A percentile compares a stretch with the other conserved stretches of the same genome.
These are phyloP conservation scores for Sugiyamaella chiloensis DNA, from an alignment of 805 yeast genomes.

Conservation along the genomic window DNA sequence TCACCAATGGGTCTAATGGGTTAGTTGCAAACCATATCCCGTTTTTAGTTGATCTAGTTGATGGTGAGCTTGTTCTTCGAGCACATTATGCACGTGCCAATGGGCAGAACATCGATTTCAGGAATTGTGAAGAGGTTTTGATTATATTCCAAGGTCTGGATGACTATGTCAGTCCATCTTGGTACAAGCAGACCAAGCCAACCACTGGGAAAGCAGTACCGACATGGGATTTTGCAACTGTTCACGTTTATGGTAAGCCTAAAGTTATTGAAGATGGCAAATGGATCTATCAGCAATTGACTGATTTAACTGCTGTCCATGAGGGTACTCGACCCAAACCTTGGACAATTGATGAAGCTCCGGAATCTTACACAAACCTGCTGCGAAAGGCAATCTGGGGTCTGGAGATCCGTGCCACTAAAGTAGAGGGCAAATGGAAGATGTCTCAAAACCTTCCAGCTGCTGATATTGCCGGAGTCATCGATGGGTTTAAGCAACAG, in stretches of 20 bases:
- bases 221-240: slow-evolving; percentile 63
- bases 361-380: slow-evolving; percentile 43
- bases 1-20: slow-evolving; percentile 34
- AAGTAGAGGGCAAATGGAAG: slow-evolving; percentile 53
- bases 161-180: slow-evolving; percentile 53
- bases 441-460: slow-evolving; percentile 49
- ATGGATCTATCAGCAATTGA: slow-evolving; percentile 46
- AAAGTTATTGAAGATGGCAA: slow-evolving; percentile 42
- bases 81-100: slow-evolving; percentile 56
- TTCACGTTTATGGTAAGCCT: slow-evolving; percentile 54
- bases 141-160: slow-evolving; percentile 52
- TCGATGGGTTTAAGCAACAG: slow-evolving; percentile 36
- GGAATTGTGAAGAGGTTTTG: slow-evolving; percentile 40
- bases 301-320: slow-evolving; percentile 44
- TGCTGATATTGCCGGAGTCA: slow-evolving; percentile 50
- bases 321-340: slow-evolving; percentile 40
- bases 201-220: slow-evolving; percentile 63
- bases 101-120: slow-evolving; percentile 40
- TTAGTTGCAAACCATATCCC: slow-evolving; percentile 57
- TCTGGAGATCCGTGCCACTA: slow-evolving; percentile 47
- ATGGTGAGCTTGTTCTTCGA: slow-evolving; percentile 35
- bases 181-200: slow-evolving; percentile 53
- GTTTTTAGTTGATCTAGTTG: slow-evolving; percentile 42
- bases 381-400: slow-evolving; percentile 54
- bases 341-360: slow-evolving; percentile 61